Evolutionary conservation across 73 alveolate species (phyloP).

Genomic region (Symbiodinium natans): DNA sequence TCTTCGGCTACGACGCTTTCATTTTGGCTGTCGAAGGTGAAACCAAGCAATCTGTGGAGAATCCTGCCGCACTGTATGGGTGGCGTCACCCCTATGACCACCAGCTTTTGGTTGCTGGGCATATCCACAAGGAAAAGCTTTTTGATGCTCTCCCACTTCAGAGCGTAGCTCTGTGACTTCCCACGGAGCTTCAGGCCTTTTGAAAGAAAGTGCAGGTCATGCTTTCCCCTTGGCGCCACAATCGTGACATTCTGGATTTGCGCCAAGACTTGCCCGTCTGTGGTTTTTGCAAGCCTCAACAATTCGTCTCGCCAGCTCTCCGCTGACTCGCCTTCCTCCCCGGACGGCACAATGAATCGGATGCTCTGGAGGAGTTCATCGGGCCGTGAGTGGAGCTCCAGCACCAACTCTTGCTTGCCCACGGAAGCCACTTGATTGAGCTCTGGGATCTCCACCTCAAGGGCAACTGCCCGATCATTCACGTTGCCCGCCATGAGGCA

Average conservation of each 20-base stretch:
- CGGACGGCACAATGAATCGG: slow-evolving; percentile 38
- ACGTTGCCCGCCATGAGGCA: not conserved
- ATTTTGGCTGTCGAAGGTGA: not conserved
- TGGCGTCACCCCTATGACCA: slow-evolving; percentile 17
- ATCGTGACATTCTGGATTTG: not conserved
- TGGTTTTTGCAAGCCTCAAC: slow-evolving; percentile 5
- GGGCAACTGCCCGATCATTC: too few species aligned
- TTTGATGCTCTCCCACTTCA: slow-evolving; percentile 47
- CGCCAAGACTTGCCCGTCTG: slow-evolving; percentile 2
- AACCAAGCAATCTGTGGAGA: not conserved
- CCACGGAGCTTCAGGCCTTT: slow-evolving; percentile 23
- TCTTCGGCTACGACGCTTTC: not conserved
- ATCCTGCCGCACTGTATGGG: slow-evolving; percentile 13
- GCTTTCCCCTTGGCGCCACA: slow-evolving; percentile 48
- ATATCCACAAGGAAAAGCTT: slow-evolving; percentile 26
- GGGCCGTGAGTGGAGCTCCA: not conserved
- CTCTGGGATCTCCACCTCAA: slow-evolving; percentile 11
- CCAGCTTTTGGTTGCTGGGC: slow-evolving; percentile 43
- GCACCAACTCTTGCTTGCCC: slow-evolving; percentile 10
- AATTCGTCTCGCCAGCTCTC: slow-evolving; percentile 28
- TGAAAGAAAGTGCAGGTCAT: slow-evolving; percentile 34
- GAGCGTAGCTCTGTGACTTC: not conserved
- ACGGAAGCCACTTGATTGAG: slow-evolving; percentile 20
- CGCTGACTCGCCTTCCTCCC: slow-evolving; percentile 5
- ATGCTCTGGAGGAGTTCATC: slow-evolving; percentile 29